Conservation (phyloP, 352 stramenopile species). For the Phytophthora nicotianae region DNA sequence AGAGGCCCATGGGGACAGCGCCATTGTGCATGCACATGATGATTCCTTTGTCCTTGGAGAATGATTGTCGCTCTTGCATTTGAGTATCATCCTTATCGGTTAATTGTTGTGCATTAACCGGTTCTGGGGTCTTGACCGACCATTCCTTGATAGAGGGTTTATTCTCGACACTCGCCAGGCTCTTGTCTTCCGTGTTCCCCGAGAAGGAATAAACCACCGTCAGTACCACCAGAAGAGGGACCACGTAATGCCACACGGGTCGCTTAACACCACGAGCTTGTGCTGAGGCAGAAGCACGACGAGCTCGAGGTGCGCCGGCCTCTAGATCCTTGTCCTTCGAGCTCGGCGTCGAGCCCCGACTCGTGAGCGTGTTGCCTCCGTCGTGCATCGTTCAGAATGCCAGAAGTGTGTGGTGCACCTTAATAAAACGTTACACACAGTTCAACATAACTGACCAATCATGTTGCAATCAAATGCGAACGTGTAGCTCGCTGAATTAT, state of each 20-base stretch:
- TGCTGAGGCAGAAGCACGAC: not conserved
- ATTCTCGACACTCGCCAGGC: conserved; percentile 2
- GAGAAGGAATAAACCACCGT: conserved; percentile 13
- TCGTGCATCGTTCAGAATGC: conserved; percentile 18
- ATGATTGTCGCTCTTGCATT: not conserved
- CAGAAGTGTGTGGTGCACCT: not conserved
- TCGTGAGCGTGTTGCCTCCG: conserved; percentile 25
- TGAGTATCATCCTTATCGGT: conserved; percentile 7
- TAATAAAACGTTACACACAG: not conserved
- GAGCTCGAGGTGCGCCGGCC: not conserved
- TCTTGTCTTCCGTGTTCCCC: not conserved
- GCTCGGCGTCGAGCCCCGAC: conserved; percentile 5
- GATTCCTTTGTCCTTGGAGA: conserved; percentile 37
- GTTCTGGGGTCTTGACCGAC: not conserved
- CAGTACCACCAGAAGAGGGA: conserved; percentile 16
- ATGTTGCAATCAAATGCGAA: too few species aligned
- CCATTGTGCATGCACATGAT: conserved; percentile 47
- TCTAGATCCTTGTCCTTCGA: conserved; percentile 13
- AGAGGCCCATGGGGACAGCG: conserved; percentile 44
- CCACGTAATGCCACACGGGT: conserved; percentile 21
- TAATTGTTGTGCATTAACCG: not conserved
- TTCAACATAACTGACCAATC: not conserved
- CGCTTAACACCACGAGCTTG: conserved; percentile 1
- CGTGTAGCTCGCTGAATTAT: too few species aligned
- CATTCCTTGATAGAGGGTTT: conserved; percentile 9